Evolutionary conservation across 129 eudicot species (phyloP), one percentile per base, ranked within the genome.

Genomic region (Pittosporum tobira): DNA sequence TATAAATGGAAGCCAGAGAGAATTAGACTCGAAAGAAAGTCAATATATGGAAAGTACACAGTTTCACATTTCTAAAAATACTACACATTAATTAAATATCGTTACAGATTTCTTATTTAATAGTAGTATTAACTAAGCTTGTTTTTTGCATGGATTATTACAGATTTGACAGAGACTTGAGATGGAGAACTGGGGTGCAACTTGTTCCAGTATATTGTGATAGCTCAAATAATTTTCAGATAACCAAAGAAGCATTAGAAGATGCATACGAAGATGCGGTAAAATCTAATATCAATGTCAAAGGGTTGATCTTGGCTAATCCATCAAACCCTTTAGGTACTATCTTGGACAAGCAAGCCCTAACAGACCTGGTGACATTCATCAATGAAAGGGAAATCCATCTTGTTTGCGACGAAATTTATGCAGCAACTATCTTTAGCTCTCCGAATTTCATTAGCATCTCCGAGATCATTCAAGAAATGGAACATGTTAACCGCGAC

Each of bases 241-340:
- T 82, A 26, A 85, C 97, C 26, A 61, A 64, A 68, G 52, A 66
- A 59, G 81, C 88, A 52, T 75, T 88, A 6, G 81, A 81, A 65
- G 62, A 57, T 0, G 83, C 97, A 1, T 79, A 79, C 3, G 66
- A 70, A 15, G 53, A 73, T 13, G 97, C 97, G 60, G 54, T 44
- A 22, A 36, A 74, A 48, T 48, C 84, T 30, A 73, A 80, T 48
- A 77, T 75, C 54, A 77, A 59, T 50, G 80, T 89, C n/a, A 84
- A 82, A 52, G 97, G 97, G 44, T 28, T 89, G 61, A 68, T 89
- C 45, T 15, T 88, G 16, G 61, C 83, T 24, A 89, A 89, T 66
- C 97, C 97, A 8, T 89, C 97, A 4, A 89, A 89, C 48, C 95
- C 97, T 29, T 51, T 85, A 16, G 97, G 97, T 40, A 85, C 95